These are phyloP conservation scores for Shiraia sp. DNA, from an alignment of 2,329 filamentous ascomycete species.

Conservation along the genomic window DNA sequence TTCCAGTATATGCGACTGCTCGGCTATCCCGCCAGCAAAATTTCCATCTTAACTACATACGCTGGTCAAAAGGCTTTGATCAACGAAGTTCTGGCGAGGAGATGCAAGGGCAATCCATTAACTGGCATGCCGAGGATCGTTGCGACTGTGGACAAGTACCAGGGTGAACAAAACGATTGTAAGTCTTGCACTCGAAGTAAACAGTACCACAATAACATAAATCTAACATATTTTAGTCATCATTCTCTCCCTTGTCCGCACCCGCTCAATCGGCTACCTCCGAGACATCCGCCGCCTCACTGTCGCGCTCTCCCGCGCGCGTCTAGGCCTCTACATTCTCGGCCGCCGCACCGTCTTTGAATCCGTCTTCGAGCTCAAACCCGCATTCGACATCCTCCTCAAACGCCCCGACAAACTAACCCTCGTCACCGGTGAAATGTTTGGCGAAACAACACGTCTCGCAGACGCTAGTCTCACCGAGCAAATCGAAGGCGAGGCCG, in stretches of 20 bases:
- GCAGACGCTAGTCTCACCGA: slow-evolving; percentile 32
- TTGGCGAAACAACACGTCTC: slow-evolving; percentile 63
- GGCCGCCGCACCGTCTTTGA: slow-evolving; percentile 89
- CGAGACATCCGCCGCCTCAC: slow-evolving; percentile 92
- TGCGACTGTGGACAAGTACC: slow-evolving; percentile 96
- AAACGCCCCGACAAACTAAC: slow-evolving; percentile 78
- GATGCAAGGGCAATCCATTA: slow-evolving; percentile 79
- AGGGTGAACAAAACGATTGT: slow-evolving; percentile 99
- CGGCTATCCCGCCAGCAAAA: slow-evolving; percentile 82
- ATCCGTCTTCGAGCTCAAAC: slow-evolving; percentile 81
- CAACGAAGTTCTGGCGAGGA: slow-evolving; percentile 79
- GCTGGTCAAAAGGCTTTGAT: slow-evolving; percentile 89
- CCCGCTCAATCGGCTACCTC: slow-evolving; percentile 85
- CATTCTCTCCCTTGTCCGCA: slow-evolving; percentile 89
- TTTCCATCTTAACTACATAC: slow-evolving; percentile 91
- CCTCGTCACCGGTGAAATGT: slow-evolving; percentile 85
- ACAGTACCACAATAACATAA: not conserved
- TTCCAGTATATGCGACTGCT: slow-evolving; percentile 97
- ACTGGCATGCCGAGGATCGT: slow-evolving; percentile 90
- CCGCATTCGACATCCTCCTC: slow-evolving; percentile 80
- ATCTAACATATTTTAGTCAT: slow-evolving; percentile 63
- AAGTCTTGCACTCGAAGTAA: slow-evolving; percentile 50
- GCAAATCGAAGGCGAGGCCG: slow-evolving; percentile 56
- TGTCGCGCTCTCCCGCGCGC: slow-evolving; percentile 88
- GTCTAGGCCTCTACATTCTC: slow-evolving; percentile 88